These are phyloP conservation scores for Saraca asoca DNA, from an alignment of 331 rosid species.

Conservation along the genomic window DNA sequence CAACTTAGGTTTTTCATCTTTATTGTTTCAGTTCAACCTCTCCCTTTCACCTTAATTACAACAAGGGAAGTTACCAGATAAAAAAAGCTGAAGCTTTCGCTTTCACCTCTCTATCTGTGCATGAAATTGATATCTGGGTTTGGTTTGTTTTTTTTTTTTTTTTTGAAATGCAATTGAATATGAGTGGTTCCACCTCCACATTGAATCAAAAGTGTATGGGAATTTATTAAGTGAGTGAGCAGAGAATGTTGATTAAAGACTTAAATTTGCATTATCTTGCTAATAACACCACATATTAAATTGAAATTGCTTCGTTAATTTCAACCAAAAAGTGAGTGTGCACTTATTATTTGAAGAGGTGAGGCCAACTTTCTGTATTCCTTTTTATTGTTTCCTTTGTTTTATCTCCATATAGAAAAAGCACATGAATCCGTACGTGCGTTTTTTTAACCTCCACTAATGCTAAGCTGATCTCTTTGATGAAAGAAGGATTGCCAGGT, in stretches of 20 bases:
- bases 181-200: neutral
- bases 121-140: conserved; percentile 51
- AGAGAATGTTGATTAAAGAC: too few relatives aligned
- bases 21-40: conserved; percentile 33
- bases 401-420: conserved; percentile 29
- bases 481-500: too few relatives aligned
- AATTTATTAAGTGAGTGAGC: too few relatives aligned
- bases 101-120: conserved; percentile 44
- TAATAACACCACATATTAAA: conserved; percentile 40
- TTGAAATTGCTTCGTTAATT: neutral
- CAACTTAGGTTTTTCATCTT: conserved; percentile 32
- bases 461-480: too few relatives aligned
- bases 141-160: conserved; percentile 10
- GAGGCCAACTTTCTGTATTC: conserved; percentile 22
- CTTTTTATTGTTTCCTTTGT: conserved; percentile 34
- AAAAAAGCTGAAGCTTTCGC: conserved; percentile 50
- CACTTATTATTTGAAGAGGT: neutral
- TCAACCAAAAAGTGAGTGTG: neutral
- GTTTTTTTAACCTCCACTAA: neutral
- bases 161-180: conserved; percentile 32
- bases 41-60: conserved; percentile 51
- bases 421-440: neutral
- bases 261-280: conserved; percentile 18
- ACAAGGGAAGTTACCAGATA: conserved; percentile 41
- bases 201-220: neutral